phyloP scores from a whole-genome alignment of 164 flowering plant species.

The Nymphaea thermarum region DNA sequence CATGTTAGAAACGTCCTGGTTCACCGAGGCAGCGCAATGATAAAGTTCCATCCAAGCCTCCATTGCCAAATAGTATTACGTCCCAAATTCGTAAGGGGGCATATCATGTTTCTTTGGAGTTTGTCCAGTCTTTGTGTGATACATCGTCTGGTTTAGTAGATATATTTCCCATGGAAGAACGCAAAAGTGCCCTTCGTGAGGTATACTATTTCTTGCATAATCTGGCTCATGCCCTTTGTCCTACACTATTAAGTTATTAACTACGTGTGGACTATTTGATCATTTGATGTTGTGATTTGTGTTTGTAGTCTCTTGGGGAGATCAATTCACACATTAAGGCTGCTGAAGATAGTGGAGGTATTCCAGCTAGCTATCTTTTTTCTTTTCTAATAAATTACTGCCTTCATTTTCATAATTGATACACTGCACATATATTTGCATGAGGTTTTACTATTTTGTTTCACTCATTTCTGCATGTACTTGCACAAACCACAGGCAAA shows the following conservation, averaged over 20 bases:
- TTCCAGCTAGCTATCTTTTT: not conserved
- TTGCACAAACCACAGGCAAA: too few species aligned
- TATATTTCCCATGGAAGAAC: slow-evolving; percentile 93
- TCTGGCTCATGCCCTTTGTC: not conserved
- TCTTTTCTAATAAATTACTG: too few species aligned
- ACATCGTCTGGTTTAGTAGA: slow-evolving; percentile 93
- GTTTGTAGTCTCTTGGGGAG: slow-evolving; percentile 79
- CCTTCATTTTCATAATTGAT: not conserved
- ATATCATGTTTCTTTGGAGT: slow-evolving; percentile 89
- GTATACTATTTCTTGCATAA: slow-evolving; percentile 20
- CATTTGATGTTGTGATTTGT: slow-evolving; percentile 13
- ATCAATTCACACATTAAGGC: slow-evolving; percentile 63
- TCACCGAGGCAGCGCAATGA: slow-evolving; percentile 61
- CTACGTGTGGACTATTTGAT: not conserved
- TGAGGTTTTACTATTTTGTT: not conserved
- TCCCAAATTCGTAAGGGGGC: slow-evolving; percentile 84
- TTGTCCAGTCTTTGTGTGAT: slow-evolving; percentile 85
- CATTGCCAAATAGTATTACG: slow-evolving; percentile 55
- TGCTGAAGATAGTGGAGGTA: slow-evolving; percentile 92
- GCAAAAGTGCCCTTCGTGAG: slow-evolving; percentile 91
- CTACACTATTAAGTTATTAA: not conserved
- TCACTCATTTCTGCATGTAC: not conserved
- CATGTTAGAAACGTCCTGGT: slow-evolving; percentile 56
- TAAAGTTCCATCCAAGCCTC: slow-evolving; percentile 57
- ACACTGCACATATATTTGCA: not conserved